phyloP scores from a whole-genome alignment of 306 rosid species.

The Pyrus pyrifolia region DNA sequence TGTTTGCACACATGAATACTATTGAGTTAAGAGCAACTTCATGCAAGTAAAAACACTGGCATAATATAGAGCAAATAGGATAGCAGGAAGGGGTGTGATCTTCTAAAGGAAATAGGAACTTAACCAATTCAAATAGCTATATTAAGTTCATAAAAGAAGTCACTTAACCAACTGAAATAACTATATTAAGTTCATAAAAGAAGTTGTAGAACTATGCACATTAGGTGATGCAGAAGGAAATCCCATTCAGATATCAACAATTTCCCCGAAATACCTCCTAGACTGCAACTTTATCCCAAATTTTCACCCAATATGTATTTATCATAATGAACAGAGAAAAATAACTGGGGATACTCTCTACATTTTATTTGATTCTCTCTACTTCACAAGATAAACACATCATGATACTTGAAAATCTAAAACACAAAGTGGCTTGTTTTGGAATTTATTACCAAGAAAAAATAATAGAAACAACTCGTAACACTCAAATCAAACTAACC shows the following conservation, averaged over 20 bases:
- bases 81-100: not conserved
- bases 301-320: not conserved
- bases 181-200: not conserved
- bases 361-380: not conserved
- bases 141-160: not conserved
- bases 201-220: not conserved
- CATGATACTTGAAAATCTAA: not conserved
- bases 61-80: not conserved
- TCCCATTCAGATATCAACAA: not conserved
- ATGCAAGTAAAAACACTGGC: conserved; percentile 1
- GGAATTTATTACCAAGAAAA: not conserved
- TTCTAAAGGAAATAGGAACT: not conserved
- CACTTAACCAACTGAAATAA: not conserved
- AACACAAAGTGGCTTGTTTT: not conserved
- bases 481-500: conserved; percentile 41
- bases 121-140: not conserved
- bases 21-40: not conserved
- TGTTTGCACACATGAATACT: conserved; percentile 8
- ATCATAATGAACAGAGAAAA: not conserved
- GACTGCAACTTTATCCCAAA: not conserved
- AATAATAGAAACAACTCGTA: not conserved
- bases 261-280: not conserved
- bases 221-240: not conserved
- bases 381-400: not conserved
- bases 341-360: not conserved